phyloP scores from a whole-genome alignment of 148 eudicot genomes.

The Amaranthus palmeri region DNA sequence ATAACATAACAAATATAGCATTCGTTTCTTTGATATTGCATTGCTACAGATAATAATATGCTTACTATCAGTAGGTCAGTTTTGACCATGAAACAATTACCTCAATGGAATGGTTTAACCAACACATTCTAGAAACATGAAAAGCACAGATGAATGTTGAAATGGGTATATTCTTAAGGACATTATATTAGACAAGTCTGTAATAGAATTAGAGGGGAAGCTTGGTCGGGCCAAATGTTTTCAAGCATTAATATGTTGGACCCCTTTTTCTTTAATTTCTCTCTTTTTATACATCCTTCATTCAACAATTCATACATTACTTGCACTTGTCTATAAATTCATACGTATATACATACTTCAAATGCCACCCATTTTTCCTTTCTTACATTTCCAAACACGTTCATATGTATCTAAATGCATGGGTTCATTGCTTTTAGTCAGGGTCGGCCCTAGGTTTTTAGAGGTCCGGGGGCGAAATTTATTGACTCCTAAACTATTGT shows the following conservation, averaged over 20 bases:
- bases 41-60: no score
- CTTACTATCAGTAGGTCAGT: no score
- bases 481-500: no score
- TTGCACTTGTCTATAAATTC: background rate
- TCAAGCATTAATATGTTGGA: constrained; percentile 20
- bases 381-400: background rate
- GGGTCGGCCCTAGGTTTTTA: no score
- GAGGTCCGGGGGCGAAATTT: no score
- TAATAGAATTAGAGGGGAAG: constrained; percentile 13
- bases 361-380: background rate
- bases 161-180: constrained; percentile 20
- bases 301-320: background rate
- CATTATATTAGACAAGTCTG: constrained; percentile 21
- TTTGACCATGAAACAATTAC: no score
- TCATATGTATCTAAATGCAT: background rate
- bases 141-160: constrained; percentile 21
- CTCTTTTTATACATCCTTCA: background rate
- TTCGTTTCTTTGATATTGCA: no score
- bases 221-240: constrained; percentile 28
- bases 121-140: background rate
- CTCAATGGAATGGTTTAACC: no score
- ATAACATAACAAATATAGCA: no score
- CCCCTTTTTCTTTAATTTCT: background rate
- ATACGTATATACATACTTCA: no score
- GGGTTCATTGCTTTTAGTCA: background rate